A percentile compares a stretch with the other conserved stretches of the same genome.
Evolutionary conservation across 78 protist species (phyloP).

Genomic region (Planoprotostelium fungivorum): DNA sequence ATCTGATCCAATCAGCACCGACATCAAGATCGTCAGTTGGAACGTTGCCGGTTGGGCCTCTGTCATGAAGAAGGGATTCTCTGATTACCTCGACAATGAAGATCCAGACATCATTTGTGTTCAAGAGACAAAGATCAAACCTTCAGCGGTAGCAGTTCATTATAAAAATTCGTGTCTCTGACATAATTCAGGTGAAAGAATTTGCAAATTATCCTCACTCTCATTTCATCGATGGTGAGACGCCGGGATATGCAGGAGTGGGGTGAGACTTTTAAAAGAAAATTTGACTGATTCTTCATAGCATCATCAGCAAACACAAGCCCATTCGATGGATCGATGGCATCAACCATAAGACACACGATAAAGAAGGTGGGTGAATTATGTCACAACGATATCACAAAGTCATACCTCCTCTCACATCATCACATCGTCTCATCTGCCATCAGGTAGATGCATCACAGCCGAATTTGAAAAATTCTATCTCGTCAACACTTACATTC

Average conservation of each 20-base stretch:
- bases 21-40: constrained; percentile 44
- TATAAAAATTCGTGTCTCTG: neutral
- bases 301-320: constrained; percentile 15
- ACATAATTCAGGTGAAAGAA: neutral
- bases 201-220: neutral
- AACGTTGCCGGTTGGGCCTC: constrained; percentile 60
- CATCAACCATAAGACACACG: constrained; percentile 45
- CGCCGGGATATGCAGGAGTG: neutral
- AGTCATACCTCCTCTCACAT: too few species aligned
- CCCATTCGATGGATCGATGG: constrained; percentile 43
- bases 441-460: constrained; percentile 41
- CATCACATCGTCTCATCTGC: too few species aligned
- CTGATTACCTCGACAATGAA: constrained; percentile 32
- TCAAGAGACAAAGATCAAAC: constrained; percentile 66
- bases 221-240: neutral
- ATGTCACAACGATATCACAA: too few species aligned
- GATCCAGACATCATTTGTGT: constrained; percentile 66
- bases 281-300: too few species aligned
- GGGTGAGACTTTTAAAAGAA: neutral
- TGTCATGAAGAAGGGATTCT: constrained; percentile 19
- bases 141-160: neutral
- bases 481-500: constrained; percentile 52
- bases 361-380: constrained; percentile 39
- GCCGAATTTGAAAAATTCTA: constrained; percentile 52
- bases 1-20: constrained; percentile 4